Base-by-base conservation (phyloP, 345 rosid species). In the Viola odorata region DNA sequence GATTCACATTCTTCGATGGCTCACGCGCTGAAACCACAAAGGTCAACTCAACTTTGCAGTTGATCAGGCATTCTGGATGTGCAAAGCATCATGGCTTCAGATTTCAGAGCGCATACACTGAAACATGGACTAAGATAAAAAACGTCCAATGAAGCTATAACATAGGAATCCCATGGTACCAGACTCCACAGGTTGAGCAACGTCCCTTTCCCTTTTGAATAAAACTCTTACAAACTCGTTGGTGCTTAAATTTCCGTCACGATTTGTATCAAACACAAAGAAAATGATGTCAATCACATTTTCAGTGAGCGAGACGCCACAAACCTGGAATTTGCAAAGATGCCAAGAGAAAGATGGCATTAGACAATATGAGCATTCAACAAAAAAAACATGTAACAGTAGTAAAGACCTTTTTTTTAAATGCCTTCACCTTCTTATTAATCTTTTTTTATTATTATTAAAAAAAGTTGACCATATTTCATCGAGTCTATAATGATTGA, bases 141-240 rank as follows among this genome's bases (percentile, higher is more conserved):
- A 63, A 50, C 57, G 42, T 59, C 67, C 54, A 60, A 76, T 23
- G 61, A 72, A 69, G 64, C 65, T 15, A 45, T 67, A 70, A 36
- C 78, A 69, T 13, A 83, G 47, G 56, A 78, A 75, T 53, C 80
- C 83, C n/a, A 66, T 4, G n/a, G 80, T 37, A 48, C 91, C 89
- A 36, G 73, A 48, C 8, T 59, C 75, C 36, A 83, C 72, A 11
- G 95, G 91, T 57, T 79, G 84, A 60, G 91, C 79, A 52, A 87
- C 73, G 68, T 87, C 96, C 66, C 67, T 80, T 75, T 85, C 89
- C 53, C 89, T 82, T 67, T 73, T 76, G 68, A 69, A 80, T 12
- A 94, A 53, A 66, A 77, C 91, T 62, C 84, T 68, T 15, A 88
- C 50, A 77, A 90, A 83, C 83, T 94, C 99, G 4, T 82, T 82